A percentile compares a stretch with the other conserved stretches of the same genome.
phyloP scores from a whole-genome alignment of 169 alveolate genomes.

The Plasmodium chabaudi region DNA sequence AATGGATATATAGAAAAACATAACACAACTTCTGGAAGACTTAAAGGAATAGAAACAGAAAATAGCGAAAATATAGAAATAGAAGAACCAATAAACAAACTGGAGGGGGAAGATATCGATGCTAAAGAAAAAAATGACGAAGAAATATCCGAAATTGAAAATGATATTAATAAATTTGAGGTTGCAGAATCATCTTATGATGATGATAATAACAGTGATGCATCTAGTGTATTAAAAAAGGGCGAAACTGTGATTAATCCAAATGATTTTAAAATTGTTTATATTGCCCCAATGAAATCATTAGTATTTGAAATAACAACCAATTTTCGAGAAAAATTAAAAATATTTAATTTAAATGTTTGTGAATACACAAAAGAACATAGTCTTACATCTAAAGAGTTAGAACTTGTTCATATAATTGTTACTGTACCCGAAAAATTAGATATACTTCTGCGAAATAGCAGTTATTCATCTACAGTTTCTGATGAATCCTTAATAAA shows the following conservation, averaged over 20 bases:
- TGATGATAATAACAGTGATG: not conserved
- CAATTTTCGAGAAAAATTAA: conserved; percentile 28
- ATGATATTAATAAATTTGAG: not conserved
- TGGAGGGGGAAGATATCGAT: not conserved
- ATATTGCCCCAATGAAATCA: conserved; percentile 99
- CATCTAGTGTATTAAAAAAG: not conserved
- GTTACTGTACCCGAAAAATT: conserved; percentile 99
- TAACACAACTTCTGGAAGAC: not conserved
- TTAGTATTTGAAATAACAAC: conserved; percentile 93
- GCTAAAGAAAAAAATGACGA: not conserved
- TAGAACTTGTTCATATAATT: conserved; percentile 97
- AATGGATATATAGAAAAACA: not conserved
- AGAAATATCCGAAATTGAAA: not conserved
- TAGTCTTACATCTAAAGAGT: conserved; percentile 92
- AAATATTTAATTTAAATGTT: conserved; percentile 46
- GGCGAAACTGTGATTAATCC: conserved; percentile 75
- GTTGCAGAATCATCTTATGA: not conserved
- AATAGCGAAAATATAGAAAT: not conserved
- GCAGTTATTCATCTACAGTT: conserved; percentile 91
- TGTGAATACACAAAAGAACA: conserved; percentile 77
- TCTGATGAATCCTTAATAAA: conserved; percentile 90
- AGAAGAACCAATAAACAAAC: not conserved
- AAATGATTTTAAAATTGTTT: conserved; percentile 95
- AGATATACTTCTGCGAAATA: conserved; percentile 99
- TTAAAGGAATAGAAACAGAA: not conserved